Percentiles rank a stretch among this genome's conserved stretches.
Evolutionary conservation across 2,329 filamentous ascomycete genomes (phyloP).

Genomic region (Alternaria angustiovoidea): DNA sequence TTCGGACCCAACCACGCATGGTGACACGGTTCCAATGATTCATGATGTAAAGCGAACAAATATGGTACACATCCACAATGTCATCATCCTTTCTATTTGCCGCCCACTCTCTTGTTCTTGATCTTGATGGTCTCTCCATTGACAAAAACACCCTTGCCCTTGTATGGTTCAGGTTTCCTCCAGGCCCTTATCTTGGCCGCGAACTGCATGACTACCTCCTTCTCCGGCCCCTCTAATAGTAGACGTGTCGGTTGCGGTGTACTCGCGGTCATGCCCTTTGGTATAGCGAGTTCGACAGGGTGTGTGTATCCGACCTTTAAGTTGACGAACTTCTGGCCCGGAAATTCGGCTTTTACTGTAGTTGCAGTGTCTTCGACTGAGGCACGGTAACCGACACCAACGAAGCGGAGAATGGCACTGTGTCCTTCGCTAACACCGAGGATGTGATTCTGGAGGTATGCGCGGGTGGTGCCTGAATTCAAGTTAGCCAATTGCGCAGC

Average conservation of each 20-base stretch:
- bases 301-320: slow-evolving; percentile 97
- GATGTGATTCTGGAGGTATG: slow-evolving; percentile 89
- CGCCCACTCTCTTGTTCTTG: slow-evolving; percentile 79
- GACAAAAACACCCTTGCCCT: slow-evolving; percentile 98
- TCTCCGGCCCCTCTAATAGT: slow-evolving; percentile 85
- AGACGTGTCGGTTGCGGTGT: slow-evolving; percentile 91
- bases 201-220: slow-evolving; percentile 87
- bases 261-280: slow-evolving; percentile 82
- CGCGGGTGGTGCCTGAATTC: slow-evolving; percentile 79
- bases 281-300: slow-evolving; percentile 88
- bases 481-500: slow-evolving; percentile 10
- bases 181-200: slow-evolving; percentile 87
- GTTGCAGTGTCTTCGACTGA: slow-evolving; percentile 79
- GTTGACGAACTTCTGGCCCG: slow-evolving; percentile 86
- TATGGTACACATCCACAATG: slow-evolving; percentile 24
- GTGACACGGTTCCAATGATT: neutral
- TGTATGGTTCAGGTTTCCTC: slow-evolving; percentile 95
- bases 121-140: slow-evolving; percentile 97
- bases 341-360: slow-evolving; percentile 72
- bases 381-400: slow-evolving; percentile 95
- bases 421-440: slow-evolving; percentile 96
- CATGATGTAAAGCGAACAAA: slow-evolving; percentile 6
- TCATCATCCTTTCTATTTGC: slow-evolving; percentile 46
- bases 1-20: neutral
- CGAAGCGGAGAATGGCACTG: slow-evolving; percentile 87